A percentile compares a stretch with the other conserved stretches of the same genome.
Conservation (phyloP, 2,329 filamentous ascomycete species). For the Calonectria honghensis region DNA sequence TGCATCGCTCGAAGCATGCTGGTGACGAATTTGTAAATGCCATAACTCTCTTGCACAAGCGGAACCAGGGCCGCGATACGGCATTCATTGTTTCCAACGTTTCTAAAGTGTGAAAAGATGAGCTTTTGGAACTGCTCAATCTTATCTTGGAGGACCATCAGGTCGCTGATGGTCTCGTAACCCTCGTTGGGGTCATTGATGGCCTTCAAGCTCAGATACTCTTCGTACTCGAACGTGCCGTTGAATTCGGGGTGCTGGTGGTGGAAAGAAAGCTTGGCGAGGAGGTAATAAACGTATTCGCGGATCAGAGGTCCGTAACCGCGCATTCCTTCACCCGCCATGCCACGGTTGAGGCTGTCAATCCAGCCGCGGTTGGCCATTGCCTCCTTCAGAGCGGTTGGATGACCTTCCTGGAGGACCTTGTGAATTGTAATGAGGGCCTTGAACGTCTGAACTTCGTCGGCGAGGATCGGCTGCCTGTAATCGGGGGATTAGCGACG, state of each 20-base stretch:
- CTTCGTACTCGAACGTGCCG: constrained; percentile 98
- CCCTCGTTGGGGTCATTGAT: constrained; percentile 99
- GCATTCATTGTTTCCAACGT: constrained; percentile 95
- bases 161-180: constrained; percentile 95
- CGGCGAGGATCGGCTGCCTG: constrained; percentile 97
- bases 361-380: constrained; percentile 93
- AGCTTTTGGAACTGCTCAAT: constrained; percentile 99
- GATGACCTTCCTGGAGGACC: constrained; percentile 97
- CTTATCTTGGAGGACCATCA: constrained; percentile 98
- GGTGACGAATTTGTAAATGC: constrained; percentile 99
- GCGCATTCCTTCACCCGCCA: constrained; percentile 88
- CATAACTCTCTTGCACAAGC: constrained; percentile 97
- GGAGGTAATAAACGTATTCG: constrained; percentile 96
- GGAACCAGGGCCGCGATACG: constrained; percentile 95
- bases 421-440: constrained; percentile 98
- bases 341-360: constrained; percentile 90
- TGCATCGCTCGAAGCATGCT: constrained; percentile 99
- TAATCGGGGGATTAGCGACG: constrained; percentile 36
- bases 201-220: constrained; percentile 97
- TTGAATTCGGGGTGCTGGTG: constrained; percentile 98
- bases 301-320: constrained; percentile 94
- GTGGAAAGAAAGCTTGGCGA: constrained; percentile 97
- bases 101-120: constrained; percentile 96
- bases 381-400: constrained; percentile 89
- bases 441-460: constrained; percentile 99